Base-by-base conservation (phyloP, 495 filamentous ascomycete species). In the Tirmania nivea region DNA sequence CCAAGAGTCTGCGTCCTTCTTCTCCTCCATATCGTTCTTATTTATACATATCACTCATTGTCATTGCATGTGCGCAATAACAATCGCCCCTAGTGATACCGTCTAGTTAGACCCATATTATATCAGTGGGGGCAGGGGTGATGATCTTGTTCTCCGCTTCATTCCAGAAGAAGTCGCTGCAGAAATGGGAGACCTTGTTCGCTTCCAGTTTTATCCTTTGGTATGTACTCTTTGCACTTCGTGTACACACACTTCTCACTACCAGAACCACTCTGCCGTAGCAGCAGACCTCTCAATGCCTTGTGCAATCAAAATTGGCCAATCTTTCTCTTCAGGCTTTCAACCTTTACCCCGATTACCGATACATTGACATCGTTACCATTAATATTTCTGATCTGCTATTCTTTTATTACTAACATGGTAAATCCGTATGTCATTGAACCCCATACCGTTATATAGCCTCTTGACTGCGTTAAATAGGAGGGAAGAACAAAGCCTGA, bases 291-390 rank as follows among this genome's bases (percentile, higher is more conserved):
- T 73, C 54, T 63, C 62, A 42, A 47, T 59, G 35, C 71, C 71
- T 1, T 73, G 71, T 62, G 56, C 59, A 57, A 66, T 73, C 69
- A 57, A 55, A 65, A 60, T 71, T 69, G 0, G 78, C 77, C 53
- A n/a, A n/a, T n/a, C n/a, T n/a, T 72, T 85, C 64, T 81, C 73
- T 67, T 80, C 75, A 10, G 80, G 81, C 48, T 81, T 78, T 68
- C 69, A 76, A 63, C 67, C 74, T n/a, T 70, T 73, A 10, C 63
- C 69, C 61, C 11, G 8, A 49, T 10, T 49, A 19, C 48, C 9
- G 10, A 12, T 10, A 12, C 19, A 12, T 21, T 49, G 35, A 62
- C 60, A 1, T 59, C 66, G 60, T 74, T 52, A 64, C 62, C 1
- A 60, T 76, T 6, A 69, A 68, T 35, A 65, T 66, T 47, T 66